Base-by-base conservation (phyloP, 1,284 basidiomycete genomes). In the Erythrobasidium hasegawianum region DNA sequence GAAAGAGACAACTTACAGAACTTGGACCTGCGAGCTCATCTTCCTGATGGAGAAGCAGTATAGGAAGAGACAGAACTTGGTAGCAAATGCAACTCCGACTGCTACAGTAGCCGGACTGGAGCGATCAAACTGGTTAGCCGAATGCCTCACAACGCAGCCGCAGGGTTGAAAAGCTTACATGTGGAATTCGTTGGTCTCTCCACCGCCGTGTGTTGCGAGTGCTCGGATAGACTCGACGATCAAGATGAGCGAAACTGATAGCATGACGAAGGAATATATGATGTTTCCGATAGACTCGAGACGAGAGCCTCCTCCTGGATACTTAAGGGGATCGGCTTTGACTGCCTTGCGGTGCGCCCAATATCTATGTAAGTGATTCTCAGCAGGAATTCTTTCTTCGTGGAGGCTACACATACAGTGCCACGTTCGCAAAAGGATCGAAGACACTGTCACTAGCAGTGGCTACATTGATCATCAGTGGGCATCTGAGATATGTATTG, bases 21-120 rank as follows among this genome's bases (percentile, higher is more conserved):
- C 86, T 61, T 86, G 85, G 1, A 98, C 92, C 77, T 98, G 95
- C 71, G 88, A 91, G 8, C 88, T 91, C 69, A 84, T 85, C 45
- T 82, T 82, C 45, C 89, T 85, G 59, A 95, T 82, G 1, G 88
- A 83, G 72, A 81, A 85, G 77, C 92, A 95, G 78, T 94, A 95
- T 3, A 93, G 49, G 79, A 96, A 97, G 45, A 98, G 83, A 0
- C 85, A 38, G 47, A 91, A 82, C 78, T 98, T 98, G 72, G 89
- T 86, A 50, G 82, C 89, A 39, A 47, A 54, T 18, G 26, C 59
- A 65, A 33, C 40, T 67, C 72, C 55, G 20, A 68, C 47, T 11
- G 64, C 38, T 40, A 45, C 20, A 7, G 57, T 26, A 38, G 22
- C 18, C 14, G 33, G 38, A 50, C 43, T 47, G 40, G 11, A n/a